Conservation (phyloP, 179 eudicot species). For the Camellia oleifera region DNA sequence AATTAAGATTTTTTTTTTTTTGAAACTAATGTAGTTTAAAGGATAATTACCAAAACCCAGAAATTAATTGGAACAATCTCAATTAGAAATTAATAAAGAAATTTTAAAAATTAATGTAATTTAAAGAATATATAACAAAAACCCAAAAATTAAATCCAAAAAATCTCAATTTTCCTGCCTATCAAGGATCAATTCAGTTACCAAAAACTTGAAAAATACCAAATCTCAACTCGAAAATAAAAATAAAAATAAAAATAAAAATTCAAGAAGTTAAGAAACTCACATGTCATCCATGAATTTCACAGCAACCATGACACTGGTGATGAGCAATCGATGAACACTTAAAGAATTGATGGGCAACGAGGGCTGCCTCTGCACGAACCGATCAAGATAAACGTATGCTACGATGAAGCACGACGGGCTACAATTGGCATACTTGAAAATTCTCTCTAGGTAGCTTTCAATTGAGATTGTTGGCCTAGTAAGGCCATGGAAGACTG, state of each 20-base stretch:
- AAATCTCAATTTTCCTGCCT: not conserved
- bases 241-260: not conserved
- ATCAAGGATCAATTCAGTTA: not conserved
- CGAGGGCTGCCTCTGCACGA: constrained; percentile 23
- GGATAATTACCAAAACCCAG: not conserved
- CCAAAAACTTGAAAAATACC: not conserved
- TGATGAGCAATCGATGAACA: constrained; percentile 29
- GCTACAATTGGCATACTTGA: constrained; percentile 30
- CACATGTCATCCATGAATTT: constrained; percentile 35
- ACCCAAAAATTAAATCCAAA: not conserved
- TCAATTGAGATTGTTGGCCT: constrained; percentile 23
- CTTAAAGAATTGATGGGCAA: constrained; percentile 26
- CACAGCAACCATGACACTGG: constrained; percentile 29
- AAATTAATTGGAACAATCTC: not conserved
- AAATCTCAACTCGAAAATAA: not conserved
- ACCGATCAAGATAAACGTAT: constrained; percentile 26
- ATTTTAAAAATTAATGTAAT: no score
- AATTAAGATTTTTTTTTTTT: no score
- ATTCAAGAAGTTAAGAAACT: not conserved
- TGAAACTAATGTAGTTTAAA: not conserved
- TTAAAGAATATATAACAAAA: not conserved
- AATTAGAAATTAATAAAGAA: not conserved
- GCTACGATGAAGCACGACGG: constrained; percentile 26
- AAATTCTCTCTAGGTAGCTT: constrained; percentile 28
- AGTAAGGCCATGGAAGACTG: constrained; percentile 25